Evolutionary conservation across 768 basidiomycete species (phyloP), one percentile per base, ranked within the genome.

Genomic region (Phanerodontia chrysosporium): DNA sequence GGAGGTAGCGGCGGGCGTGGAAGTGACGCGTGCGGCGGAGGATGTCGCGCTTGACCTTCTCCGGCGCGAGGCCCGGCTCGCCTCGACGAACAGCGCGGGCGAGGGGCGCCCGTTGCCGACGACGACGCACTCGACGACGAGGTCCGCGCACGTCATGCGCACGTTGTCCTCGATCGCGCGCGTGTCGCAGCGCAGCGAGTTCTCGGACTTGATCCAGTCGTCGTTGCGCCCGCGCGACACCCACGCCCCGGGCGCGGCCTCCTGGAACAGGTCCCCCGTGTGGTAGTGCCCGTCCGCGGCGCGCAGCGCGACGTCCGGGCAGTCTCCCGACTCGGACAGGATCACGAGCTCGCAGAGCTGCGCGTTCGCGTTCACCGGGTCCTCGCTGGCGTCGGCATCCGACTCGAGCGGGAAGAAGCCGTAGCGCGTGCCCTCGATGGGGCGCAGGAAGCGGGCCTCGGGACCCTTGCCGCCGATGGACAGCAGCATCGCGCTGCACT

Each of bases 121-220:
- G 57, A 90, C 89, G 49, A 90, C 77, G 73, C 89, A 91, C 61
- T 88, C 85, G 6, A 82, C 77, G 64, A 92, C 83, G 58, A 90
- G 74, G 44, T 79, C 74, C 2, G 74, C 80, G 69, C 90, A 92
- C 62, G 81, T 85, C 36, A 77, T 72, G 46, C 86, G 83, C 21
- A 84, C 78, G 64, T 90, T 87, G 61, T 92, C 88, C 72, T 92
- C 90, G 65, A 92, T 90, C 35, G 89, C 81, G 79, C 83, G 85
- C 51, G 90, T 90, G 66, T 92, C 89, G 66, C 89, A 90, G 53
- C 89, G 81, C 61, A 90, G 74, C 66, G 88, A 85, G 67, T 83
- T 88, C 67, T 89, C 86, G 39, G 84, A 85, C 74, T 91, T 92
- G 70, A 92, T 91, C 90, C 89, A 90, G 71, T 92, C 89, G 64